Evolutionary conservation across 2,329 filamentous ascomycete species (phyloP), one percentile per base, ranked within the genome.

Genomic region (Hymenoscyphus albidus): DNA sequence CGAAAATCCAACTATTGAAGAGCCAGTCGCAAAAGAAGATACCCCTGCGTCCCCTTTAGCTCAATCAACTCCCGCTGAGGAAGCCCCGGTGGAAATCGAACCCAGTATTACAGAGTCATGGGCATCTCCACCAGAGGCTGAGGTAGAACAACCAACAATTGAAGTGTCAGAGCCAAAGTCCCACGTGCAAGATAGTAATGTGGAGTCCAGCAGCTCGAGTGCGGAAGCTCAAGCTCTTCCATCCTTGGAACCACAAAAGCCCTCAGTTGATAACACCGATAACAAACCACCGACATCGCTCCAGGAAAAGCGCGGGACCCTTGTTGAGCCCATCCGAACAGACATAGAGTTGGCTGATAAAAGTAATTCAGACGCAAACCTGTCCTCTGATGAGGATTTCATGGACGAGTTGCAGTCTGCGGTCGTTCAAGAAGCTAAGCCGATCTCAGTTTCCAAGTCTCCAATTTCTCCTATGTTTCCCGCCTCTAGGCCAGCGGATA

Each of bases 351-450:
- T 69, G 22, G 67, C 74, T 14, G 75, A 76, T 32, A 75, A 67
- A 57, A 76, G 71, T 63, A 72, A 73, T 61, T 74, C 79, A 1
- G 79, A 80, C 51, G 72, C 82, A 54, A 83, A 84, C 74, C 78
- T 86, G 51, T 83, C 78, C 32, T 88, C 90, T n/a, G 91, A 94
- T 75, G 91, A 95, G 73, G 89, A 87, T 16, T 85, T 93, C 67
- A 90, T 96, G 85, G 90, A 96, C 64, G 93, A 96, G 77, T 79
- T 96, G 63, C 90, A 92, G 71, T 90, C 86, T 63, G 93, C 92
- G 35, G 93, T 89, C 1, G 80, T 96, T 18, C 85, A 95, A 74
- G 87, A 97, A 78, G 92, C 92, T n/a, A 89, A 88, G 74, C 89
- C 91, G 1, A 86, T 96, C 68, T 84, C 85, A 1, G 87, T 95